Base-by-base conservation (phyloP, 2,329 filamentous ascomycete species). In the Fusarium guadeloupense region DNA sequence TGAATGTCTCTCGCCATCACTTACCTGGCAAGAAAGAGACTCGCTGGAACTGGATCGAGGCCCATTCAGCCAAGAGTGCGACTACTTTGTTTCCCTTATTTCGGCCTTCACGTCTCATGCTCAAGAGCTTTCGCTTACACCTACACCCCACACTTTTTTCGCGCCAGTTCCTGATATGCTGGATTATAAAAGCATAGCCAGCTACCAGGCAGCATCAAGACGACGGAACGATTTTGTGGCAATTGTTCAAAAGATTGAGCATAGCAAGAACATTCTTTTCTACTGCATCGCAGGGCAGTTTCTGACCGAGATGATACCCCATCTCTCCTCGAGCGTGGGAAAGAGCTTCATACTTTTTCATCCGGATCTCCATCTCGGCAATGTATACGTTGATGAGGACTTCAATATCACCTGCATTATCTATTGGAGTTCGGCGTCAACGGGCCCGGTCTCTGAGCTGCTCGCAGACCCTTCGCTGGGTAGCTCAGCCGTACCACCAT, bases 321-420 rank as follows among this genome's bases (percentile, higher is more conserved):
- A 12, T 16, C 21, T 46, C 62, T 17, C 43, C n/a, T 46, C 20
- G 1, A 14, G n/a, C 9, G 14, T 19, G 17, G 33, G 16, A 2
- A 48, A 26, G 51, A 40, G n/a, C 16, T 61, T 57, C 19, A 48
- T 39, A 1, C 35, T 70, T 12, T 57, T 50, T n/a, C 68, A 70
- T 41, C 68, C 66, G 3, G 66, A 70, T 31, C 64, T 70, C 31
- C 58, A 69, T 39, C 12, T 48, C 14, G 66, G 63, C 19, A 70
- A 70, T 42, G 53, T 70, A 14, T 69, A 57, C 45, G 60, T 69
- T 19, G 63, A 70, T 20, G 64, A 68, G 5, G 30, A 64, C 2
- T 45, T 69, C 26, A 67, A 68, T 37, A 49, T 70, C 30, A 58
- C 58, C 25, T 68, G 62, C 41, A 56, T 69, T 10, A 68, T 70